phyloP scores from a whole-genome alignment of 805 yeast species.

The Starmerella apis region DNA sequence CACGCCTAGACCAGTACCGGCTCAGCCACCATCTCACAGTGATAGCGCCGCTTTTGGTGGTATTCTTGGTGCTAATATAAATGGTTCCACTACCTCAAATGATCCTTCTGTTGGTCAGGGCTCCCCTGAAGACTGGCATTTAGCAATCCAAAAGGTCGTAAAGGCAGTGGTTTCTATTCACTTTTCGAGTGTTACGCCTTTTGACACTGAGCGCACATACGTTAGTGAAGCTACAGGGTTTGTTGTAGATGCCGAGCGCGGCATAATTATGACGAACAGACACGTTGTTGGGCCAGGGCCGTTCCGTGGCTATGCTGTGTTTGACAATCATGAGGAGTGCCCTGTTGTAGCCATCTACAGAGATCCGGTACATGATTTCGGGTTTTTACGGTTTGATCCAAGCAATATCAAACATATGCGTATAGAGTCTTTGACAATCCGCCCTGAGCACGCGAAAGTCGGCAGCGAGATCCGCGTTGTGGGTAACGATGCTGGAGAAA shows the following conservation, averaged over 20 bases:
- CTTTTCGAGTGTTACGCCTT: constrained; percentile 73
- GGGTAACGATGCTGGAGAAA: constrained; percentile 95
- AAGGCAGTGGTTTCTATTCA: constrained; percentile 81
- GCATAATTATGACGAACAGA: constrained; percentile 80
- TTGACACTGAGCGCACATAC: constrained; percentile 73
- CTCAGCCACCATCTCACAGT: constrained; percentile 1
- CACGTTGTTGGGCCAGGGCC: constrained; percentile 97
- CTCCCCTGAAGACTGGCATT: constrained; percentile 51
- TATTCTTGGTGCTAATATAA: background rate
- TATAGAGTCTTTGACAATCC: constrained; percentile 52
- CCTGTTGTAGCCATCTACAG: constrained; percentile 76
- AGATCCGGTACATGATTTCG: constrained; percentile 94
- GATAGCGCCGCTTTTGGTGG: background rate
- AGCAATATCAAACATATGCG: constrained; percentile 59
- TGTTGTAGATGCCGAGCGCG: constrained; percentile 72
- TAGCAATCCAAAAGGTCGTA: constrained; percentile 70
- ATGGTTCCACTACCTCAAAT: background rate
- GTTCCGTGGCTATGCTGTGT: constrained; percentile 79
- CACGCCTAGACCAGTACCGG: constrained; percentile 1
- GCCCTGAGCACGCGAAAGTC: constrained; percentile 78
- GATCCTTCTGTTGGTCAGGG: background rate
- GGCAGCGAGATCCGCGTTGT: constrained; percentile 90
- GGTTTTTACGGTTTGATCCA: constrained; percentile 74
- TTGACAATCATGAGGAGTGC: constrained; percentile 90
- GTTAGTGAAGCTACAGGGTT: constrained; percentile 89